Evolutionary conservation across 352 stramenopile genomes (phyloP).

Genomic region (Pythium insidiosum): DNA sequence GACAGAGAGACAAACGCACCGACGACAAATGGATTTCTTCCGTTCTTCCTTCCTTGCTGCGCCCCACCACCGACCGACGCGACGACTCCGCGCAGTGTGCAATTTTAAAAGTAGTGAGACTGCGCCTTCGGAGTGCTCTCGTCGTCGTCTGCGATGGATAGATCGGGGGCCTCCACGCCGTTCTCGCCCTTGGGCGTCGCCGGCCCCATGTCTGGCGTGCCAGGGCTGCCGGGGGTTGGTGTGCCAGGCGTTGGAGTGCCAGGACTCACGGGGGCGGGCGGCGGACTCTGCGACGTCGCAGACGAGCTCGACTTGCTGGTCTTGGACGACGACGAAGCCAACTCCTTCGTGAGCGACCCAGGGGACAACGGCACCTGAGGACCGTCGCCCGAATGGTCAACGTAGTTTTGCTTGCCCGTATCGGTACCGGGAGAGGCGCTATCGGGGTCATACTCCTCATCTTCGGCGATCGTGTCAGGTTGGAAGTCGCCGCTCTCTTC

Average conservation of each 20-base stretch:
- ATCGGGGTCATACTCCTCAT: slow-evolving; percentile 61
- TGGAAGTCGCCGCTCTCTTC: slow-evolving; percentile 49
- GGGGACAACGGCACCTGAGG: slow-evolving; percentile 4
- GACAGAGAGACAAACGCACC: too few species aligned
- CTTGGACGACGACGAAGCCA: too few species aligned
- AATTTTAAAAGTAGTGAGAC: slow-evolving; percentile 7
- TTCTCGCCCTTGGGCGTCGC: not conserved
- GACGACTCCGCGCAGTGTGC: not conserved
- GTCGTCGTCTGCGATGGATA: too few species aligned
- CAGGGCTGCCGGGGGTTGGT: not conserved
- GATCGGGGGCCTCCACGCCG: not conserved
- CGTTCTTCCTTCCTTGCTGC: too few species aligned
- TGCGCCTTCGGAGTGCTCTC: slow-evolving; percentile 5
- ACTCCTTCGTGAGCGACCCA: slow-evolving; percentile 6
- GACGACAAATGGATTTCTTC: too few species aligned
- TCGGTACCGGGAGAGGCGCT: too few species aligned
- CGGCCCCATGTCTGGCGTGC: slow-evolving; percentile 2
- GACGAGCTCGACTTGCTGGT: slow-evolving; percentile 2
- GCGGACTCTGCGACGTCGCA: slow-evolving; percentile 9
- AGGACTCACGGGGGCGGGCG: slow-evolving; percentile 20
- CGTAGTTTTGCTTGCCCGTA: slow-evolving; percentile 9
- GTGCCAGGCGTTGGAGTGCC: slow-evolving; percentile 8
- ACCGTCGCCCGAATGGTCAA: slow-evolving; percentile 1
- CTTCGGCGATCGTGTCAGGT: slow-evolving; percentile 49
- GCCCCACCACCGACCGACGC: not conserved